Evolutionary conservation across 2,329 filamentous ascomycete genomes (phyloP).

Genomic region (Thielaviopsis euricoi): DNA sequence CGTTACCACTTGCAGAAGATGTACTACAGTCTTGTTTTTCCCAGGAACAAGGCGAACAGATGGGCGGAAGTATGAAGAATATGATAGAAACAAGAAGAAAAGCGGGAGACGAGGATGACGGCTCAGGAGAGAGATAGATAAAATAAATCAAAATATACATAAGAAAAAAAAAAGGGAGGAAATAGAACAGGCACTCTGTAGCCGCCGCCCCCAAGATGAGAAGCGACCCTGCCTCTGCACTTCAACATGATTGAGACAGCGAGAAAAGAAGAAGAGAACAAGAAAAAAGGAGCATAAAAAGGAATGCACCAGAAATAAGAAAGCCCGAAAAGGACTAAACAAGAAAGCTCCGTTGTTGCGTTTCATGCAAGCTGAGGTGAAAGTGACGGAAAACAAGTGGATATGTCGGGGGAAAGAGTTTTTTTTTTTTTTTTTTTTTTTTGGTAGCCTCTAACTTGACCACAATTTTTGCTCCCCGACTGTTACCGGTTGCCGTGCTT

Average conservation of each 20-base stretch:
- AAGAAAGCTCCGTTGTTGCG: neutral
- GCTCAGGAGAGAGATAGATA: too few relatives aligned
- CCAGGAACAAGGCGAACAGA: neutral
- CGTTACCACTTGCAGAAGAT: too few relatives aligned
- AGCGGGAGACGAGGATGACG: neutral
- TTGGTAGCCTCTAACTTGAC: too few relatives aligned
- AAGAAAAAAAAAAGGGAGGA: neutral
- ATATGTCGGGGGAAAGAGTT: neutral
- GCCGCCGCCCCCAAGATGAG: neutral
- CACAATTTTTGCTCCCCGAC: too few relatives aligned
- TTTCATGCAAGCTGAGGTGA: neutral
- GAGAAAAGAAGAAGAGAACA: neutral
- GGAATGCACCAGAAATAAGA: too few relatives aligned
- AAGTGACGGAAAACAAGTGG: neutral
- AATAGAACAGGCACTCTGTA: neutral
- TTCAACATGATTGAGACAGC: neutral
- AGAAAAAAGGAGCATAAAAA: neutral
- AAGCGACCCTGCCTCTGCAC: too few relatives aligned
- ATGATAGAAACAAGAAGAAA: neutral
- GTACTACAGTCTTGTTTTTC: neutral
- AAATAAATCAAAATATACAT: too few relatives aligned
- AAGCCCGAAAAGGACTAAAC: too few relatives aligned
- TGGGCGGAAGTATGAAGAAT: neutral
- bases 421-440: neutral
- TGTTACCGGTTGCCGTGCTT: too few relatives aligned